phyloP scores from a whole-genome alignment of 225 moss, liverwort and hornwort species.

The Marchantia polymorpha region DNA sequence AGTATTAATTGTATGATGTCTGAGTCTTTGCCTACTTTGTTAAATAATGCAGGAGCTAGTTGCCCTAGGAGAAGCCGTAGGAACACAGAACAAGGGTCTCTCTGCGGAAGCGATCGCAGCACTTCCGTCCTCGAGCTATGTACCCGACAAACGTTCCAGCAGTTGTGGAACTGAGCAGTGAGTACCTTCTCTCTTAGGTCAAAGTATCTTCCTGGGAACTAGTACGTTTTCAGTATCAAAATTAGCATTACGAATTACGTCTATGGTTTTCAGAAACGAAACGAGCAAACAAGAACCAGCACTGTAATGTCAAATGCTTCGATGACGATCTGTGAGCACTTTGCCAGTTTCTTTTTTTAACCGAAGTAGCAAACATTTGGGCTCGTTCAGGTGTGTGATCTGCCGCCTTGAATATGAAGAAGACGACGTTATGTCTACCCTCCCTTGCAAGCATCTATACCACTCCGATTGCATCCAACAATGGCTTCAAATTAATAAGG shows the following conservation, averaged over 20 bases:
- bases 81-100: slow-evolving; percentile 74
- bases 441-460: slow-evolving; percentile 81
- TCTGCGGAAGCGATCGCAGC: slow-evolving; percentile 55
- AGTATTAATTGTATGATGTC: background rate
- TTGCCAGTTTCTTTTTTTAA: no score
- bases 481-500: slow-evolving; percentile 82
- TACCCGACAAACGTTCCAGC: slow-evolving; percentile 43
- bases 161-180: slow-evolving; percentile 65
- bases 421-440: slow-evolving; percentile 47
- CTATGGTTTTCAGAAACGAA: background rate
- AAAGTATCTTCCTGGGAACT: background rate
- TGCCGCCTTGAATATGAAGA: slow-evolving; percentile 75
- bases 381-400: slow-evolving; percentile 56
- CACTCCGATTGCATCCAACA: slow-evolving; percentile 68
- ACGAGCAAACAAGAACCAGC: no score
- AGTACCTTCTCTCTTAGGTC: slow-evolving; percentile 22
- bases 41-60: slow-evolving; percentile 54
- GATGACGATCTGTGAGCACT: no score
- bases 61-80: slow-evolving; percentile 81
- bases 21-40: background rate
- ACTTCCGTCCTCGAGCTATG: slow-evolving; percentile 54
- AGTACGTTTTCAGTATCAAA: background rate
- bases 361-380: no score
- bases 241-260: background rate
- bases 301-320: no score